A percentile compares a stretch with the other conserved stretches of the same genome.
These are phyloP conservation scores for Xylariales sp. DNA, from an alignment of 2,329 filamentous ascomycete genomes.

Conservation along the genomic window DNA sequence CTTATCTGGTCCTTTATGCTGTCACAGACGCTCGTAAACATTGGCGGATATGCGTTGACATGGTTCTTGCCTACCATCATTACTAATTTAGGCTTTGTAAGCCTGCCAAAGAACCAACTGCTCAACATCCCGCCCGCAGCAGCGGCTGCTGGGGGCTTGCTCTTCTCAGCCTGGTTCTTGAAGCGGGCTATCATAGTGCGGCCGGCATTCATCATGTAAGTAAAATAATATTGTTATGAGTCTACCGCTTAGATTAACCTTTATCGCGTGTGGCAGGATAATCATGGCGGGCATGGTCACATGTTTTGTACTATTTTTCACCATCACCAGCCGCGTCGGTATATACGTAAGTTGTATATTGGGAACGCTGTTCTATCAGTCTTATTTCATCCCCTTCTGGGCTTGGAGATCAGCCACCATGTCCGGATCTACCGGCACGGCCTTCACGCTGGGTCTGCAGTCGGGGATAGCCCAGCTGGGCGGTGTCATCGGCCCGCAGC, in stretches of 20 bases:
- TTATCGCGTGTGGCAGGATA: constrained; percentile 18
- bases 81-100: constrained; percentile 35
- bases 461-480: constrained; percentile 38
- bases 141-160: constrained; percentile 30
- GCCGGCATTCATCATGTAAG: constrained; percentile 31
- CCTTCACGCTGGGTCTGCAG: constrained; percentile 38
- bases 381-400: constrained; percentile 42
- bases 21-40: constrained; percentile 29
- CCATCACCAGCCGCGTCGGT: constrained; percentile 29
- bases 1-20: constrained; percentile 19
- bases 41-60: constrained; percentile 34
- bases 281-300: constrained; percentile 34
- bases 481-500: constrained; percentile 38
- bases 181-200: constrained; percentile 31
- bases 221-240: no score
- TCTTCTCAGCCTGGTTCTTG: constrained; percentile 33
- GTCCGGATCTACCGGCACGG: constrained; percentile 35
- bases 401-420: constrained; percentile 38
- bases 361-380: constrained; percentile 36
- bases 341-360: constrained; percentile 40
- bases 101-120: constrained; percentile 37
- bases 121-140: constrained; percentile 41
- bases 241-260: no score
- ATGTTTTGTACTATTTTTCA: constrained; percentile 39
- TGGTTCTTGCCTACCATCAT: constrained; percentile 38